Evolutionary conservation across 176 grass and related monocot species (phyloP).

Genomic region (Triticum timopheevii): DNA sequence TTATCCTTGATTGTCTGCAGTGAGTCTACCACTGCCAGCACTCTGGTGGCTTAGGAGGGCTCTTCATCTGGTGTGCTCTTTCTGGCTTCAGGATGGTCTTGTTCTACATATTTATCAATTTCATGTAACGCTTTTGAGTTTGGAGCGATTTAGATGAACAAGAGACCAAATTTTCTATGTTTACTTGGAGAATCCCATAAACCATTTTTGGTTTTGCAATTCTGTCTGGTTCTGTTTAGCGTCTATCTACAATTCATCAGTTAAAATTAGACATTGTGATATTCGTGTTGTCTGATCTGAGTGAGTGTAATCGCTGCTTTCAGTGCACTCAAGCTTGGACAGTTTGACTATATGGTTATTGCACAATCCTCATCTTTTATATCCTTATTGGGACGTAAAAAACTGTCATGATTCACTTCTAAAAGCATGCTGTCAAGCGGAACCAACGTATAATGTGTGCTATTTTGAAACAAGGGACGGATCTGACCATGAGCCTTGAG

Average conservation of each 20-base stretch:
- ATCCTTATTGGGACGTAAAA: too few species aligned
- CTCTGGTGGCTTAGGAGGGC: constrained; percentile 67
- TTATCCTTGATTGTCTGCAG: constrained; percentile 33
- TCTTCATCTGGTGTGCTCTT: constrained; percentile 15
- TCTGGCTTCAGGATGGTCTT: constrained; percentile 3
- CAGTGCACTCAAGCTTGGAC: not conserved
- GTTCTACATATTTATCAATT: constrained; percentile 35
- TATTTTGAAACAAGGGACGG: too few species aligned
- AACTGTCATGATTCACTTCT: too few species aligned
- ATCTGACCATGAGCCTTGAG: too few species aligned
- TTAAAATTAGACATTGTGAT: not conserved
- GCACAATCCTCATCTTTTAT: too few species aligned
- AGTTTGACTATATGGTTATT: too few species aligned
- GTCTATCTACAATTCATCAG: constrained; percentile 21
- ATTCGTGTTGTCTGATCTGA: not conserved
- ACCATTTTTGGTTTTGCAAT: constrained; percentile 44
- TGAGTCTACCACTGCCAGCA: constrained; percentile 74
- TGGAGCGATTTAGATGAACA: constrained; percentile 40
- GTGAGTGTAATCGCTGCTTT: not conserved
- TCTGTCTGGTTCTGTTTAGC: constrained; percentile 31
- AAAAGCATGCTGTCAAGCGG: too few species aligned
- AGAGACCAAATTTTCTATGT: constrained; percentile 46
- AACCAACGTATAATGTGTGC: too few species aligned
- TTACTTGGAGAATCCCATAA: constrained; percentile 37
- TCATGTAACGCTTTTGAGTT: constrained; percentile 47